These are phyloP conservation scores for Babesia bovis DNA, from an alignment of 169 alveolate genomes.

Conservation along the genomic window DNA sequence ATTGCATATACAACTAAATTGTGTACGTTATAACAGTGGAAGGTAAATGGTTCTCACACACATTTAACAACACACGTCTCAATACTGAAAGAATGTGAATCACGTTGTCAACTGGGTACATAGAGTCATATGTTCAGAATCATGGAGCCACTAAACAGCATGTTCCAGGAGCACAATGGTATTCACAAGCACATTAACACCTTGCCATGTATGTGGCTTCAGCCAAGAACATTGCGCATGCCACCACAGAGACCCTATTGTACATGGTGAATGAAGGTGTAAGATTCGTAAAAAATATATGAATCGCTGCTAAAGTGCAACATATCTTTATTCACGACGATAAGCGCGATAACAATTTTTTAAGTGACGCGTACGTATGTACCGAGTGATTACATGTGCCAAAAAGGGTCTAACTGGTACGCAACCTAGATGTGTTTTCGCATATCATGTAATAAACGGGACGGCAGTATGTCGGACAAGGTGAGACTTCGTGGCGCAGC, in stretches of 20 bases:
- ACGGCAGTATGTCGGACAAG: conserved; percentile 20
- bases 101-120: no score
- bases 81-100: no score
- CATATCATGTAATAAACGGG: not conserved
- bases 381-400: not conserved
- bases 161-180: not conserved
- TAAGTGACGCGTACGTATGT: not conserved
- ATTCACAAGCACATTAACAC: not conserved
- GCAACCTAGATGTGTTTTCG: conserved; percentile 18
- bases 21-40: not conserved
- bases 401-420: conserved; percentile 11
- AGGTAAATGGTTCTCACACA: not conserved
- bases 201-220: not conserved
- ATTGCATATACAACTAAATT: no score
- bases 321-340: not conserved
- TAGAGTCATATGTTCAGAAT: no score
- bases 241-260: conserved; percentile 2
- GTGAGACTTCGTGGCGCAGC: conserved; percentile 24
- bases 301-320: not conserved
- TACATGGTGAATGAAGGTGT: not conserved
- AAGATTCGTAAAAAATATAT: not conserved
- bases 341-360: not conserved
- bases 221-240: conserved; percentile 2
- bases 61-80: not conserved
- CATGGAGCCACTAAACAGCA: not conserved